phyloP scores from a whole-genome alignment of 2,329 filamentous ascomycete species.

The Diaporthe ilicicola region DNA sequence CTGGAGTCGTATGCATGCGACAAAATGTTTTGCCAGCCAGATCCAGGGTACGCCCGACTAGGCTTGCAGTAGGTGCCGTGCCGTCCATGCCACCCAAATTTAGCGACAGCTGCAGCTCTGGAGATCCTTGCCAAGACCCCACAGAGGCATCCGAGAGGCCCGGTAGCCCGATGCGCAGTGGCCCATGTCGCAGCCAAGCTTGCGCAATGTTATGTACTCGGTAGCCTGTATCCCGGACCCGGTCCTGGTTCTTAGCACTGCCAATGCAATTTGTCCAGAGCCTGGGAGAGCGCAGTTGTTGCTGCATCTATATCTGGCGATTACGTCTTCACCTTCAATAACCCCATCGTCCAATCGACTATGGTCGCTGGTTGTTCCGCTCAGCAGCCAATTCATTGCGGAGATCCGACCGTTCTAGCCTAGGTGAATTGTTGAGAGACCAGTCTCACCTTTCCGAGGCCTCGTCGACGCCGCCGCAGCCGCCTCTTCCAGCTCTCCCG shows the following conservation, averaged over 20 bases:
- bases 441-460: not conserved
- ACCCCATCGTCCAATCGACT: not conserved
- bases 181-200: slow-evolving; percentile 30
- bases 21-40: slow-evolving; percentile 27
- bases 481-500: slow-evolving; percentile 10
- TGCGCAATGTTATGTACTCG: slow-evolving; percentile 23
- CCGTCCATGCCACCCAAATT: slow-evolving; percentile 21
- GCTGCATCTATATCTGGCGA: slow-evolving; percentile 2
- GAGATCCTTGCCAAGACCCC: slow-evolving; percentile 24
- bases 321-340: not conserved
- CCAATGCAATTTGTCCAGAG: slow-evolving; percentile 32
- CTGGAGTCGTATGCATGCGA: not conserved
- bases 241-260: slow-evolving; percentile 1
- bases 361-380: slow-evolving; percentile 17
- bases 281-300: slow-evolving; percentile 12
- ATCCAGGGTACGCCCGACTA: not conserved
- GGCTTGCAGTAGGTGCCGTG: not conserved
- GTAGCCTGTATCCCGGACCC: slow-evolving; percentile 4
- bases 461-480: not conserved
- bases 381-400: slow-evolving; percentile 6
- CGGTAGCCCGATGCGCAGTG: not conserved
- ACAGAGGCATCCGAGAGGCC: slow-evolving; percentile 11
- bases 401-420: not conserved
- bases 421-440: slow-evolving; percentile 4
- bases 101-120: slow-evolving; percentile 29